Evolutionary conservation across 768 basidiomycete species (phyloP).

Genomic region (Pleurotus citrinopileatus): DNA sequence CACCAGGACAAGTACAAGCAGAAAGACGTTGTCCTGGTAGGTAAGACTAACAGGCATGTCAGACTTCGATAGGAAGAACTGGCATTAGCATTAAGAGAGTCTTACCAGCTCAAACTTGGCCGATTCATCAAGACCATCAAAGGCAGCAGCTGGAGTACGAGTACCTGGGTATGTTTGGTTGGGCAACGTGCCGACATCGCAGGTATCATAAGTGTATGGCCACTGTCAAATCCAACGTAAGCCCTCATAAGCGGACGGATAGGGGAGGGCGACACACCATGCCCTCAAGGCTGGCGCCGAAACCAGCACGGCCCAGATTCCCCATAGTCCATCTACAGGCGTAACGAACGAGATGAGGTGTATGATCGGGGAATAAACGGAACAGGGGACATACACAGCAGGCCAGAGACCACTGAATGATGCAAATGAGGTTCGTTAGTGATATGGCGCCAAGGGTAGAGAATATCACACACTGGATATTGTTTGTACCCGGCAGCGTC

Average conservation of each 20-base stretch:
- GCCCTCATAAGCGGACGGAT: neutral
- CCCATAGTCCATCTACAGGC: slow-evolving; percentile 40
- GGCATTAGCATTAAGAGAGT: slow-evolving; percentile 6
- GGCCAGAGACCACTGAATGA: slow-evolving; percentile 32
- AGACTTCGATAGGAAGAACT: neutral
- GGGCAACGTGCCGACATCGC: slow-evolving; percentile 75
- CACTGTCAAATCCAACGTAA: slow-evolving; percentile 34
- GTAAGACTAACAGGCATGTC: slow-evolving; percentile 41
- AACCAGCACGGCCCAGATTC: slow-evolving; percentile 67
- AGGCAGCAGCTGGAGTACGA: slow-evolving; percentile 44
- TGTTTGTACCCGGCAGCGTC: slow-evolving; percentile 38
- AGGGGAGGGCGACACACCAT: slow-evolving; percentile 35
- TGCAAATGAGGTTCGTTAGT: neutral
- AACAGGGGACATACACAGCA: slow-evolving; percentile 26
- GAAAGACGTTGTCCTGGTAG: slow-evolving; percentile 59
- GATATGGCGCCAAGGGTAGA: neutral
- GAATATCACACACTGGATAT: slow-evolving; percentile 19
- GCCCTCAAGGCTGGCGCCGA: slow-evolving; percentile 63
- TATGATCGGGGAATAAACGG: neutral
- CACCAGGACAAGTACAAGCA: slow-evolving; percentile 41
- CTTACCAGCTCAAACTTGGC: slow-evolving; percentile 36
- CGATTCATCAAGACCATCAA: slow-evolving; percentile 33
- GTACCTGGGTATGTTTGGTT: slow-evolving; percentile 72
- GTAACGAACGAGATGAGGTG: neutral
- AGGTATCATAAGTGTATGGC: slow-evolving; percentile 70